These are phyloP conservation scores for Ochromonas danica DNA, from an alignment of 108 stramenopile genomes.

Conservation along the genomic window DNA sequence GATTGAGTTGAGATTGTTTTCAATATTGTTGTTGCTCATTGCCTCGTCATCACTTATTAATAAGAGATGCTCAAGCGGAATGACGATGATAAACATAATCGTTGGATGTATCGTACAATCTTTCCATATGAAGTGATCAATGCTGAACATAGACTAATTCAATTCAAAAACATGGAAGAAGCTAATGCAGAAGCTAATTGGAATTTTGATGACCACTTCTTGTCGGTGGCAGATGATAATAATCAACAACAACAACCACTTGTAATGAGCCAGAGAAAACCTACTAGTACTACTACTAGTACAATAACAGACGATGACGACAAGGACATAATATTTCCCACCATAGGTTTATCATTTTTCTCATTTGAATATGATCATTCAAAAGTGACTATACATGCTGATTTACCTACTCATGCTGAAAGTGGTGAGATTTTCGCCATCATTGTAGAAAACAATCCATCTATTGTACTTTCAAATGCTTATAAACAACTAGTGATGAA, in stretches of 20 bases:
- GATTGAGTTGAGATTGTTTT: too few species aligned
- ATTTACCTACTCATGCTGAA: conserved; percentile 1
- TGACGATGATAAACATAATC: too few species aligned
- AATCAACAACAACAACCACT: background rate
- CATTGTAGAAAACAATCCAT: background rate
- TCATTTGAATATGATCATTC: background rate
- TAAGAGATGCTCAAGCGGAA: too few species aligned
- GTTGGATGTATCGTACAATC: background rate
- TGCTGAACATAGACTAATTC: conserved; percentile 1
- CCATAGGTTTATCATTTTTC: background rate
- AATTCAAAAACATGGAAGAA: background rate
- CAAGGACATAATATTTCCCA: too few species aligned
- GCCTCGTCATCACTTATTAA: too few species aligned
- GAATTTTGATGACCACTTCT: too few species aligned
- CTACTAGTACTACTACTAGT: too few species aligned
- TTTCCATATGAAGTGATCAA: background rate
- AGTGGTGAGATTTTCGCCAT: background rate
- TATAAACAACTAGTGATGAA: background rate
- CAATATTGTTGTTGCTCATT: too few species aligned
- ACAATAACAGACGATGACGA: too few species aligned
- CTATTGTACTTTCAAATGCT: background rate
- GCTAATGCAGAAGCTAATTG: background rate
- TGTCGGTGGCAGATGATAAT: too few species aligned
- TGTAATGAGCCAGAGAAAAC: conserved; percentile 2
- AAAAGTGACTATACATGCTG: background rate